Percentiles rank a stretch among this genome's conserved stretches.
Conservation (phyloP, 2,329 filamentous ascomycete genomes). For the Fusarium chlamydosporum region DNA sequence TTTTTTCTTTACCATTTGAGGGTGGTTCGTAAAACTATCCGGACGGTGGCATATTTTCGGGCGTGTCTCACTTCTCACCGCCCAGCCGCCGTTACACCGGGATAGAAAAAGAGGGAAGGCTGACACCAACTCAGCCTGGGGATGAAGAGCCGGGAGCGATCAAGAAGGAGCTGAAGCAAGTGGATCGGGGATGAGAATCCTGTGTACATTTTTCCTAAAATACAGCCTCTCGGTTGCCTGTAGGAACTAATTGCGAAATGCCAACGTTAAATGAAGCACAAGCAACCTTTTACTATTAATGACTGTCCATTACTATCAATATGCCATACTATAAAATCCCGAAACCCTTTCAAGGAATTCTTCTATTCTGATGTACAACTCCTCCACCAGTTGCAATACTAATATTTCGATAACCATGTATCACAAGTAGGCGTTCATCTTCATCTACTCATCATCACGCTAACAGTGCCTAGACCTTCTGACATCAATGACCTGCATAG, state of each 20-base stretch:
- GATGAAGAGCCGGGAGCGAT: constrained; percentile 22
- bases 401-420: not conserved
- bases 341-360: not conserved
- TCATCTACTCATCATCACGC: constrained; percentile 2
- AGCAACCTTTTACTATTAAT: constrained; percentile 29
- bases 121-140: constrained; percentile 22
- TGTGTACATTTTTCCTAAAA: constrained; percentile 58
- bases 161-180: constrained; percentile 39
- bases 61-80: constrained; percentile 23
- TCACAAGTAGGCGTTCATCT: not conserved
- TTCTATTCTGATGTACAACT: not conserved
- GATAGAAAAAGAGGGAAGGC: constrained; percentile 40
- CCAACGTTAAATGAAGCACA: constrained; percentile 51
- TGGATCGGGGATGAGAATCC: constrained; percentile 52
- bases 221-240: constrained; percentile 52
- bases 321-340: not conserved
- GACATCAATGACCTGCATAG: constrained; percentile 14
- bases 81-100: constrained; percentile 26
- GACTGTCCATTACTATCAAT: not conserved
- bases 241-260: constrained; percentile 54
- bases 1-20: constrained; percentile 11
- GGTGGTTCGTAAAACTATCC: constrained; percentile 25
- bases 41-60: constrained; percentile 21
- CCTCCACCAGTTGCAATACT: not conserved
- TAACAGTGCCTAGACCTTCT: constrained; percentile 1